These are phyloP conservation scores for Camelina sativa DNA, from an alignment of 345 rosid species.

Conservation along the genomic window DNA sequence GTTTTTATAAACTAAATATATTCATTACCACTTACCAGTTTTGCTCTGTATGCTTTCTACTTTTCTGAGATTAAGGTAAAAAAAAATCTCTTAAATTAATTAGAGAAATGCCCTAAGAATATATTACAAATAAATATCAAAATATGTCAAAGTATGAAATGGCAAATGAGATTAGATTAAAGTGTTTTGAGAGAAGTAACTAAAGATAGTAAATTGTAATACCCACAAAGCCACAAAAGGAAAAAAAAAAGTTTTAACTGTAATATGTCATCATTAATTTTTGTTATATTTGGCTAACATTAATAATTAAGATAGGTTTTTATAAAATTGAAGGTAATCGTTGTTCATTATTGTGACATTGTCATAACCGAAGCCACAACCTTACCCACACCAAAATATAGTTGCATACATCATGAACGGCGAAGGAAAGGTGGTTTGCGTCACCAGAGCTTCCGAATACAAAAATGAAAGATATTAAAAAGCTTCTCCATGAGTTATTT, in stretches of 20 bases:
- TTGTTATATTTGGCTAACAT: background rate
- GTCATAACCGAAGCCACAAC: background rate
- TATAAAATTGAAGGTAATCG: background rate
- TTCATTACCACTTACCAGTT: background rate
- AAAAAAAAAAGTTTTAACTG: background rate
- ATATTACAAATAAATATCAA: background rate
- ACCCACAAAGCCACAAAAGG: background rate
- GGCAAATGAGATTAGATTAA: background rate
- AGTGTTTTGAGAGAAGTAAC: background rate
- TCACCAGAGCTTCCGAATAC: background rate
- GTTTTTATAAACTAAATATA: background rate
- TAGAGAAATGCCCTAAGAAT: background rate
- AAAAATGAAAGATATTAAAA: background rate
- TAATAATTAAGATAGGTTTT: background rate
- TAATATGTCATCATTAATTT: background rate
- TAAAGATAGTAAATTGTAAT: background rate
- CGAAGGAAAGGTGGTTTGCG: constrained; percentile 39
- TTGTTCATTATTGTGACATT: background rate
- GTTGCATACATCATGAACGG: constrained; percentile 10
- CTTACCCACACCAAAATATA: background rate
- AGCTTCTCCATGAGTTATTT: constrained; percentile 4
- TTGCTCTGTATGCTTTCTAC: background rate
- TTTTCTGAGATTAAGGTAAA: background rate
- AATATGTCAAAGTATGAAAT: background rate
- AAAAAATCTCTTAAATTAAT: background rate